These are phyloP conservation scores for Coprinopsis sp. DNA, from an alignment of 768 basidiomycete species.

Conservation along the genomic window DNA sequence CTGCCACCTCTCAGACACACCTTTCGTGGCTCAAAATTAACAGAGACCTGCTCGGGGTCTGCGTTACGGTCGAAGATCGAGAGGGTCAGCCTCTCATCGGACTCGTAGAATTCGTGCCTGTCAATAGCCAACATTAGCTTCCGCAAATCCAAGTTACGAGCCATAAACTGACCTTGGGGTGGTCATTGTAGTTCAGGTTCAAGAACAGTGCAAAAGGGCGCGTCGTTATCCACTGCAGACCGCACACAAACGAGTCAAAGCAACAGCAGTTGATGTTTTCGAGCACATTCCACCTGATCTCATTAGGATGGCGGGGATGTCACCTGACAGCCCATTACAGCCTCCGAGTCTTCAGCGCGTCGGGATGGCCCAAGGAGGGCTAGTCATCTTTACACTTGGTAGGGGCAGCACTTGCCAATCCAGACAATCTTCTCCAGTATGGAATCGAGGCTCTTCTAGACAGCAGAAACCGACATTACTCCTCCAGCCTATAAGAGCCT, in stretches of 20 bases:
- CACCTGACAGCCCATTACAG: too few relatives aligned
- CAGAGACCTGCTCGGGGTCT: constrained; percentile 55
- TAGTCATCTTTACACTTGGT: not conserved
- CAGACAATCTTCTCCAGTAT: too few relatives aligned
- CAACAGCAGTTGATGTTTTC: constrained; percentile 16
- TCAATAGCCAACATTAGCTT: not conserved
- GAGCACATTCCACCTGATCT: constrained; percentile 32
- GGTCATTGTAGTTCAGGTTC: constrained; percentile 23
- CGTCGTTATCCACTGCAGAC: not conserved
- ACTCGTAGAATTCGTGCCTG: constrained; percentile 88
- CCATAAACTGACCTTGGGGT: constrained; percentile 27
- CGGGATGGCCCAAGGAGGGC: too few relatives aligned
- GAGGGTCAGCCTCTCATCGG: constrained; percentile 67
- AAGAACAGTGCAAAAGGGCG: not conserved
- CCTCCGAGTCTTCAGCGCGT: constrained; percentile 3
- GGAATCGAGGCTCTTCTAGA: too few relatives aligned
- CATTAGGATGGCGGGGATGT: not conserved
- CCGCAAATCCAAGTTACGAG: too few relatives aligned
- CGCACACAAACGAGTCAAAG: constrained; percentile 3
- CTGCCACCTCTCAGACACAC: constrained; percentile 28
- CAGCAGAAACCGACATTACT: constrained; percentile 5
- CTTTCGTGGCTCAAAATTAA: constrained; percentile 62
- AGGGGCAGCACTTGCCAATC: too few relatives aligned
- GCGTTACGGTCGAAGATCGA: constrained; percentile 78
- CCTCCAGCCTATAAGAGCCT: not conserved